Evolutionary conservation across 176 grass and related monocot species (phyloP).

Genomic region (Rhynchospora pubera): DNA sequence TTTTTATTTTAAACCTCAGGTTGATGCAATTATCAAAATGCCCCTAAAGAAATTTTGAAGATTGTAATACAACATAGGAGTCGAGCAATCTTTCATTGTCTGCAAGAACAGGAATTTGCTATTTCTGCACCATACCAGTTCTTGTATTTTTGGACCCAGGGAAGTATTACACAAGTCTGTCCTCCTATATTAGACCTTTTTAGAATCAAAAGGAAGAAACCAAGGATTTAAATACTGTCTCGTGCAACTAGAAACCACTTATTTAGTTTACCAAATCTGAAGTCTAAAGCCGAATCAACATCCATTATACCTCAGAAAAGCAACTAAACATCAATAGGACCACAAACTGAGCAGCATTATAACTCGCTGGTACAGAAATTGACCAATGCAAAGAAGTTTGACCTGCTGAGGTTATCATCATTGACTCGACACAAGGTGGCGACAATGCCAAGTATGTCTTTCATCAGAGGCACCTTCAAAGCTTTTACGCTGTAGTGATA

Average conservation of each 20-base stretch:
- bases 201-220: no score
- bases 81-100: neutral
- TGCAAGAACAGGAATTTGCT: neutral
- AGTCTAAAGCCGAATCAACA: neutral
- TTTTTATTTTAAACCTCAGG: neutral
- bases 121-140: no score
- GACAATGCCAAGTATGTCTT: constrained; percentile 62
- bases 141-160: no score
- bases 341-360: neutral
- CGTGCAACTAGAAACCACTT: neutral
- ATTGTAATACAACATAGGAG: neutral
- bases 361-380: neutral
- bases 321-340: neutral
- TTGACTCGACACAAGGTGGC: constrained; percentile 71
- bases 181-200: no score
- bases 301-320: neutral
- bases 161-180: no score
- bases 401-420: constrained; percentile 76
- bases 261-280: neutral
- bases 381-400: constrained; percentile 18
- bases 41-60: neutral
- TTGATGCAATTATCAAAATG: neutral
- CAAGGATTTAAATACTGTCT: neutral
- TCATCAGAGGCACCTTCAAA: constrained; percentile 37
- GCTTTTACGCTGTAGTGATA: constrained; percentile 4